Conservation (phyloP, 495 filamentous ascomycete genomes). For the Delitschia confertaspora region DNA sequence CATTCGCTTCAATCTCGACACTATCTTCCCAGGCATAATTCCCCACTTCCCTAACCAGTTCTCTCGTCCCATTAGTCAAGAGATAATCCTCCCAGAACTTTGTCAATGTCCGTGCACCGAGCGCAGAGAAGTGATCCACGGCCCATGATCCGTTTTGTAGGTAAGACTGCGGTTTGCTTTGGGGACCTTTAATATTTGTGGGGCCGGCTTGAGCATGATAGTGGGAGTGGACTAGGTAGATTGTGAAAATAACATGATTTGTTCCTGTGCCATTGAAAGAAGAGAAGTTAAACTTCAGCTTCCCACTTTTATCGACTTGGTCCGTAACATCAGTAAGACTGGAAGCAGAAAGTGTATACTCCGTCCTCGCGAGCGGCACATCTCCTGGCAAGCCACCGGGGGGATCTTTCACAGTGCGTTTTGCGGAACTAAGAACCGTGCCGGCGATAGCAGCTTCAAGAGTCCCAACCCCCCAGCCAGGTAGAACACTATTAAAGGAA, state of each 20-base stretch:
- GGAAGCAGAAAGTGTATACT: constrained; percentile 5
- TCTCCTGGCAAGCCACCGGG: constrained; percentile 9
- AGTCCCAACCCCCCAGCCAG: constrained; percentile 22
- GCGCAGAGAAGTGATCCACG: constrained; percentile 32
- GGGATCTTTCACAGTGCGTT: neutral
- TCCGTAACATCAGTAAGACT: constrained; percentile 9
- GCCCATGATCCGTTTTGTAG: constrained; percentile 32
- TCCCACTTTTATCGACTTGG: constrained; percentile 3
- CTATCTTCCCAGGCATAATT: constrained; percentile 20
- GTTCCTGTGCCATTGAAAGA: constrained; percentile 3
- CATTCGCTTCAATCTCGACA: constrained; percentile 13
- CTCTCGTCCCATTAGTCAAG: constrained; percentile 23
- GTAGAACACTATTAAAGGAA: constrained; percentile 16
- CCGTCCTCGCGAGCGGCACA: neutral
- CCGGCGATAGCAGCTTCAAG: constrained; percentile 18
- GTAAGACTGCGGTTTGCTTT: constrained; percentile 6
- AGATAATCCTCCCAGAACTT: constrained; percentile 33
- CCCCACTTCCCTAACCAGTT: constrained; percentile 31
- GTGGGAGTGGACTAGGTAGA: constrained; percentile 14
- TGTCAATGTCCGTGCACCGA: constrained; percentile 26
- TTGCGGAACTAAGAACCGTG: neutral
- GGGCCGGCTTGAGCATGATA: constrained; percentile 10
- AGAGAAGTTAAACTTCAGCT: constrained; percentile 5
- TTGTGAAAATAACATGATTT: constrained; percentile 15
- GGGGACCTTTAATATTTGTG: constrained; percentile 10